Base-by-base conservation (phyloP, 768 basidiomycete genomes). In the Leccinum boreale region DNA sequence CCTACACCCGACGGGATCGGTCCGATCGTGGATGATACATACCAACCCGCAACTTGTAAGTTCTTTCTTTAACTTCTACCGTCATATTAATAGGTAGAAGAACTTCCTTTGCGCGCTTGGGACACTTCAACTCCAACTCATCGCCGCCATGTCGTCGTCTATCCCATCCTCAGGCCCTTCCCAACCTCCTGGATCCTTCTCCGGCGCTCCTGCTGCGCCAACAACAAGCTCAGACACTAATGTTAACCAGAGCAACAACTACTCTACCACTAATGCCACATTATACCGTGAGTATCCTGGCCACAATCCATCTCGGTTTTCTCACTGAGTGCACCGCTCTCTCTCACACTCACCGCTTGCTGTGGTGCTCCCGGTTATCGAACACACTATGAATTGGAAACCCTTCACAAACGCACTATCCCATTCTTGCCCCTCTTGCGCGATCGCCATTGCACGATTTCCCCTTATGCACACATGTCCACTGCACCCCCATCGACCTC, bases 221-320 rank as follows among this genome's bases (percentile, higher is more conserved):
- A 3, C 52, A 4, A 3, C 33, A 1, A 17, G 36, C 15, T 14
- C 57, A 6, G 14, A 47, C 24, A 15, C 46, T 47, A 23, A 15
- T 26, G 33, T 45, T 8, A 29, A 44, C 10, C 24, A 24, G 9
- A 29, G 15, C 3, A 6, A 55, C 3, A 24, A n/a, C 12, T 50
- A 31, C n/a, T 29, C 63, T 6, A 52, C 65, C 2, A 39, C 55
- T 6, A 67, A 70, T 47, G 72, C 72, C 3, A 62, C 64, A 19
- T 29, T 71, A 53, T 71, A 71, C 51, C 51, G 70, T 71, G 60
- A 73, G 70, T 59, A 48, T 24, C 21, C 49, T 35, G 31, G 36
- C 42, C 23, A n/a, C 33, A 29, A n/a, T 42, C 45, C 31, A 28
- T 7, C 45, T 50, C 47, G 24, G 39, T 55, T 68, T 53, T 66